A percentile compares a stretch with the other conserved stretches of the same genome.
Conservation (phyloP, 176 grass and related monocot species). For the Carex littledalei region DNA sequence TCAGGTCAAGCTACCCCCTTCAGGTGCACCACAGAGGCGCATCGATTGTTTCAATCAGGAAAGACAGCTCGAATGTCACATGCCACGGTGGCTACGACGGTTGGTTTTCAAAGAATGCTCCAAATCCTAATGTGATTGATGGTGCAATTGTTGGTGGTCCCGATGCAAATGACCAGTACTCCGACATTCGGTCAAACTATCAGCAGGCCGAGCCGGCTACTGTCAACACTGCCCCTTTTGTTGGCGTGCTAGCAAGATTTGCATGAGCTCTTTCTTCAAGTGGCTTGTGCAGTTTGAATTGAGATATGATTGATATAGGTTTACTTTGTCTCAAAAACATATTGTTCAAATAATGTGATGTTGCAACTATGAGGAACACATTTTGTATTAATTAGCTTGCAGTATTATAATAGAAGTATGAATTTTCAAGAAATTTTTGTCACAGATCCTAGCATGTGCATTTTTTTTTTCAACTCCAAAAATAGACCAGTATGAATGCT, state of each 20-base stretch:
- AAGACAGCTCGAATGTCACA: conserved; percentile 2
- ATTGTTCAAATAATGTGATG: not conserved
- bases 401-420: not conserved
- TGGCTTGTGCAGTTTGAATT: conserved; percentile 5
- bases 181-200: conserved; percentile 34
- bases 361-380: not conserved
- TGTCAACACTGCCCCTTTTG: conserved; percentile 41
- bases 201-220: conserved; percentile 46
- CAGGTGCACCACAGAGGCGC: conserved; percentile 72
- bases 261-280: conserved; percentile 19
- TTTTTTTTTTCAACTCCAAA: not conserved
- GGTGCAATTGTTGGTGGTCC: conserved; percentile 71
- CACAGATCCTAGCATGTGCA: not conserved
- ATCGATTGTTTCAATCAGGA: conserved; percentile 51
- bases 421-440: not conserved
- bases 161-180: conserved; percentile 36
- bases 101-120: conserved; percentile 18
- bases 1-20: conserved; percentile 26
- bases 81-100: conserved; percentile 38
- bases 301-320: not conserved
- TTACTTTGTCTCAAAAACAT: not conserved
- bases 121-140: conserved; percentile 55
- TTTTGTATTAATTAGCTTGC: not conserved
- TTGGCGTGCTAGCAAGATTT: conserved; percentile 63
- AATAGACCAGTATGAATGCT: not conserved